phyloP scores from a whole-genome alignment of 352 stramenopile species.

The Phytopythium chamaehyphon region DNA sequence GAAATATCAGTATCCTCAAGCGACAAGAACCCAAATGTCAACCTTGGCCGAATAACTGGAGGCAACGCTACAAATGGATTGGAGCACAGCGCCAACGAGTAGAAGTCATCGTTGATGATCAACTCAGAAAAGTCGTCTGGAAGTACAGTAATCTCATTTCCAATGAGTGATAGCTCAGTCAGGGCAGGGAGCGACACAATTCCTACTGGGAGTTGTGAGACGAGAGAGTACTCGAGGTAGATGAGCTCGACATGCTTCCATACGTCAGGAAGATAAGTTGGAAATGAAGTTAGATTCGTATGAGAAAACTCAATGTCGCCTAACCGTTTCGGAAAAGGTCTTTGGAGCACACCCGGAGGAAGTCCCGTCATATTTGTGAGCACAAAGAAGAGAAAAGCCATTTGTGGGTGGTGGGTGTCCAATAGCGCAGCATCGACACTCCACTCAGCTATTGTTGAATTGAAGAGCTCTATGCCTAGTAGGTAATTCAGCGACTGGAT shows the following conservation, averaged over 20 bases:
- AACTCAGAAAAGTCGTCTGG: slow-evolving; percentile 15
- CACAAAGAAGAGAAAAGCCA: slow-evolving; percentile 33
- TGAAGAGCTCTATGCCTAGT: slow-evolving; percentile 50
- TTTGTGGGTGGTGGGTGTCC: slow-evolving; percentile 12
- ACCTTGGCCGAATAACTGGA: slow-evolving; percentile 2
- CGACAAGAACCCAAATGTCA: slow-evolving; percentile 21
- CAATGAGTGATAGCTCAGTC: slow-evolving; percentile 30
- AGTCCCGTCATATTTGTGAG: slow-evolving; percentile 38
- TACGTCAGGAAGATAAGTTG: slow-evolving; percentile 16
- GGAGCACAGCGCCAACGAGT: slow-evolving; percentile 20
- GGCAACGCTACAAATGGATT: slow-evolving; percentile 27
- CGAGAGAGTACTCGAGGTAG: slow-evolving; percentile 25
- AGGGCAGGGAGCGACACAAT: slow-evolving; percentile 13
- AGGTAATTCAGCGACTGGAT: slow-evolving; percentile 34
- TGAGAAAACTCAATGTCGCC: slow-evolving; percentile 39
- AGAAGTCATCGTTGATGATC: slow-evolving; percentile 12
- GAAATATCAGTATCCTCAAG: slow-evolving; percentile 14
- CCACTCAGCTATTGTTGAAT: slow-evolving; percentile 47
- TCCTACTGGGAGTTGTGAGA: slow-evolving; percentile 22
- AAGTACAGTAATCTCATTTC: slow-evolving; percentile 20
- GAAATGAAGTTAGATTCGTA: slow-evolving; percentile 32
- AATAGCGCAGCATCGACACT: slow-evolving; percentile 25
- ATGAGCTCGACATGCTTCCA: slow-evolving; percentile 24
- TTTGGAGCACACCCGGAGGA: slow-evolving; percentile 27
- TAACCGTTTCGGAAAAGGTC: slow-evolving; percentile 23